Base-by-base conservation (phyloP, 2,329 filamentous ascomycete genomes). In the Trichoderma harzianum region DNA sequence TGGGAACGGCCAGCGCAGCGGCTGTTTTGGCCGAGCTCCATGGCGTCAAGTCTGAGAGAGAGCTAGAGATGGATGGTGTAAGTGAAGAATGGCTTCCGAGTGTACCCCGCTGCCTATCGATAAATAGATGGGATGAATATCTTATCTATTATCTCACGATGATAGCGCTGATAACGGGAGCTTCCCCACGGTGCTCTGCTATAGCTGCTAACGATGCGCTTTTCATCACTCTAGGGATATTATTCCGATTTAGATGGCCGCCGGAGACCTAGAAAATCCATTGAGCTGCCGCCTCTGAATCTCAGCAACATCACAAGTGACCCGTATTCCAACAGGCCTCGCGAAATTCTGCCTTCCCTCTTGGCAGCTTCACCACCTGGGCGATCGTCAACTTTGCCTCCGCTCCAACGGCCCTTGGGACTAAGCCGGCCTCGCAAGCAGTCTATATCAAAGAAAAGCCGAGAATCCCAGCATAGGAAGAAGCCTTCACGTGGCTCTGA, bases 301-400 rank as follows among this genome's bases (percentile, higher is more conserved):
- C 75, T 87, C 24, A 78, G 81, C 32, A 84, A 84, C 74, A 89
- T 93, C 72, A 92, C 92, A 74, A 93, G 93, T 82, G 92, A 94
- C 77, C 90, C 92, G 1, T 91, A 91, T 72, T 89, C 86, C 53
- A 83, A 84, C 74, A 87, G 89, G 75, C 90, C 89, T 71, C 88
- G 92, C 78, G 93, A 95, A 76, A 86, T 96, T 65, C 87, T 97
- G 7, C 93, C 94, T 1, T 97, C 94, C 0, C 93, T 96, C 71
- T 84, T 97, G 47, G 88, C 89, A 67, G 91, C 91, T 73, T 97
- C 95, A 11, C 95, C 94, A 1, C 92, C 94, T 7, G 93, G 92
- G 69, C 92, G 95, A 74, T 97, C 94, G 16, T 95, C 94, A 1
- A 97, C 94, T 0, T 86, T 97, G 28, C 94, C 95, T 32, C 94